Conservation (phyloP, 768 basidiomycete species). For the Myochromella boudieri region DNA sequence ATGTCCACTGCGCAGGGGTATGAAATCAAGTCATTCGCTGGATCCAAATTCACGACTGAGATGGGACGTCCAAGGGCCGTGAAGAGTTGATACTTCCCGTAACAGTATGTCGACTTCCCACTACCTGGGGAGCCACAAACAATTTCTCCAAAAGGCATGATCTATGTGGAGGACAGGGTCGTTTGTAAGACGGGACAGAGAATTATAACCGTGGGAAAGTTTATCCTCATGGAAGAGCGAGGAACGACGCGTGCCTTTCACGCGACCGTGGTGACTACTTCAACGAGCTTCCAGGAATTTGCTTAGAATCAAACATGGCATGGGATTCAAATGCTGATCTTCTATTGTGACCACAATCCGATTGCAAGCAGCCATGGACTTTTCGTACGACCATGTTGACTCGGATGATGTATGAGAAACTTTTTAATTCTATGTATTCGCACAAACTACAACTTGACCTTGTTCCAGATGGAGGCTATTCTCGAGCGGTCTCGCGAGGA, state of each 20-base stretch:
- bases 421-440: neutral
- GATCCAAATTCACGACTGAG: conserved; percentile 92
- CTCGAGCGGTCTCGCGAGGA: conserved; percentile 24
- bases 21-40: conserved; percentile 85
- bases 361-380: too few species aligned
- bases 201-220: too few species aligned
- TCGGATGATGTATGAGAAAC: conserved; percentile 32
- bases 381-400: conserved; percentile 24
- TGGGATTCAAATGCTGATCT: too few species aligned
- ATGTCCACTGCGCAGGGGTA: conserved; percentile 93
- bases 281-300: too few species aligned
- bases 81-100: conserved; percentile 87
- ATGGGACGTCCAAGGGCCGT: conserved; percentile 84
- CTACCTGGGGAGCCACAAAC: conserved; percentile 86
- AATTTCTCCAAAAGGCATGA: conserved; percentile 86
- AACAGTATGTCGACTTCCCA: conserved; percentile 87
- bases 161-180: neutral
- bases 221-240: too few species aligned
- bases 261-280: too few species aligned
- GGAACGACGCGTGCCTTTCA: too few species aligned
- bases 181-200: neutral
- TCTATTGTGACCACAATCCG: too few species aligned
- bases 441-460: neutral
- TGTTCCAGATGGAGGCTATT: conserved; percentile 21
- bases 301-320: too few species aligned